These are phyloP conservation scores for Nidularia sp. DNA, from an alignment of 768 basidiomycete genomes.

Conservation along the genomic window DNA sequence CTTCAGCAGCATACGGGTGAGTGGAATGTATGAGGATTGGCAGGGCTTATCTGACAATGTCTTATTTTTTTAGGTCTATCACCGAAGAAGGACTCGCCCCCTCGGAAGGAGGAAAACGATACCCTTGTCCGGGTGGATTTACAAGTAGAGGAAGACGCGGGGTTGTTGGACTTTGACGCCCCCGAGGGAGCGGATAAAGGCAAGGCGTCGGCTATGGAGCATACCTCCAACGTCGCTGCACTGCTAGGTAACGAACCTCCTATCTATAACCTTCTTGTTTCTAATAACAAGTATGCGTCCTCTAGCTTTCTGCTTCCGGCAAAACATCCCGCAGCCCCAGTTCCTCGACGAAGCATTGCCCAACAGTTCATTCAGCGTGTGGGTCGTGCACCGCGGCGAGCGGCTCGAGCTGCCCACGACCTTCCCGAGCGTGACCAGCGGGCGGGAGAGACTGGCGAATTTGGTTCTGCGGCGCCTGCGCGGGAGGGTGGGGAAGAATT, in stretches of 20 bases:
- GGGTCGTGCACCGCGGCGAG: conserved; percentile 42
- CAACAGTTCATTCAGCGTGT: conserved; percentile 30
- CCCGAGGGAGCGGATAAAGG: not conserved
- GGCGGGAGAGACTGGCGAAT: conserved; percentile 39
- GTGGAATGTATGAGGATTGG: too few species aligned
- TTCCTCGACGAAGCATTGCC: conserved; percentile 25
- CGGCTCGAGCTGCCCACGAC: conserved; percentile 37
- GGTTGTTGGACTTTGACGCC: not conserved
- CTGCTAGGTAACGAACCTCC: not conserved
- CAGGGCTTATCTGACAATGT: too few species aligned
- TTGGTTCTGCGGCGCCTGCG: conserved; percentile 32
- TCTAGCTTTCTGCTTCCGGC: not conserved
- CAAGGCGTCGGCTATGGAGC: not conserved
- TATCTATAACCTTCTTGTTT: not conserved
- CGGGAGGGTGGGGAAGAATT: not conserved
- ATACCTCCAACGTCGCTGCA: not conserved
- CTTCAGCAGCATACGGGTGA: too few species aligned
- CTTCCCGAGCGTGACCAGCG: conserved; percentile 32
- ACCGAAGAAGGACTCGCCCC: too few species aligned
- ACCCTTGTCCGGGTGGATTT: not conserved
- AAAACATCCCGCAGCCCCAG: conserved; percentile 19
- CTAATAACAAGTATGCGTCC: not conserved
- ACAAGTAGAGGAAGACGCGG: not conserved
- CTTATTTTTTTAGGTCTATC: too few species aligned
- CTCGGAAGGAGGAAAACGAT: too few species aligned